Percentiles rank a stretch among this genome's conserved stretches.
These are phyloP conservation scores for Rhodotorula sp. DNA, from an alignment of 1,284 basidiomycete species.

Conservation along the genomic window DNA sequence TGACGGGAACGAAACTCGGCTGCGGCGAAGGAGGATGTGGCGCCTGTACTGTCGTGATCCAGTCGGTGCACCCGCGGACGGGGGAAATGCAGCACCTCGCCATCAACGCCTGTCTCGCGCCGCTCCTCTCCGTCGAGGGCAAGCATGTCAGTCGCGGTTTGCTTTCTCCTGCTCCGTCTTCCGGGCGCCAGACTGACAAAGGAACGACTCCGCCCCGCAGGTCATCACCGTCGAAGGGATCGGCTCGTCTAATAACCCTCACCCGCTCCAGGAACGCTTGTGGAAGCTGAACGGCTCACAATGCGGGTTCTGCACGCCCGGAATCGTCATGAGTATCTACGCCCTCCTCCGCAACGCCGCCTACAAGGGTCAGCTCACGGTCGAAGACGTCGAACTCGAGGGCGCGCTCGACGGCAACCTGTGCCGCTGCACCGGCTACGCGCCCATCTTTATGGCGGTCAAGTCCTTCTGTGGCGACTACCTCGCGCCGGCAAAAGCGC, in stretches of 20 bases:
- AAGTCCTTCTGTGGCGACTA: constrained; percentile 44
- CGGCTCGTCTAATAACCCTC: constrained; percentile 47
- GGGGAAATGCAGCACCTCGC: constrained; percentile 44
- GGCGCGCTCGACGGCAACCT: constrained; percentile 50
- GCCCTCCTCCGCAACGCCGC: constrained; percentile 47
- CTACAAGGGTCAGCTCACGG: constrained; percentile 42
- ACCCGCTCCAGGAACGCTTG: constrained; percentile 50
- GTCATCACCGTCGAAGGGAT: constrained; percentile 49
- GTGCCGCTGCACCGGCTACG: constrained; percentile 46
- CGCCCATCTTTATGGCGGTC: constrained; percentile 42
- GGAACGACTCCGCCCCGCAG: background rate
- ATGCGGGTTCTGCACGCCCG: constrained; percentile 47
- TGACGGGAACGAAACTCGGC: constrained; percentile 50
- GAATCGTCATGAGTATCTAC: constrained; percentile 50
- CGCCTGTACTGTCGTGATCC: constrained; percentile 30
- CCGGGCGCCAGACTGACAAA: no score
- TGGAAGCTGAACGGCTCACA: constrained; percentile 48
- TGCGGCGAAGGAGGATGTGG: constrained; percentile 48
- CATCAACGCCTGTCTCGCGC: constrained; percentile 51
- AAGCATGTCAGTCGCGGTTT: constrained; percentile 40
- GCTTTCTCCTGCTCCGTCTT: background rate
- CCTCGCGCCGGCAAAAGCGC: constrained; percentile 14
- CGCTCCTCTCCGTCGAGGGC: constrained; percentile 48
- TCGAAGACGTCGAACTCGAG: constrained; percentile 48
- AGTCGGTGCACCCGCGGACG: constrained; percentile 25